Conservation (phyloP, 495 filamentous ascomycete genomes). For the Lophiotrema nucula region DNA sequence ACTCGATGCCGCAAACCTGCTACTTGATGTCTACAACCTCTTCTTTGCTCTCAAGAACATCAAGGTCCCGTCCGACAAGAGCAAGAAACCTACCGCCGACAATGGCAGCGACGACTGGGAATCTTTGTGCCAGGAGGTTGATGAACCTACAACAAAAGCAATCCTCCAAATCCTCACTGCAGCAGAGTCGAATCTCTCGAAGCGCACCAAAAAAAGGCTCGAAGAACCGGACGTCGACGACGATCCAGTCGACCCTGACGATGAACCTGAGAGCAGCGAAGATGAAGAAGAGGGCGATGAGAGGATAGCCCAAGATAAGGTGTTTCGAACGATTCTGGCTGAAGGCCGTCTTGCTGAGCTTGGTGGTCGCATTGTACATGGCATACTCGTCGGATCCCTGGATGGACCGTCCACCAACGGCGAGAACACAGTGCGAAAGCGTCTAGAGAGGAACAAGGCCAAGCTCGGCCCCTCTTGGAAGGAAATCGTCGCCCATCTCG, state of each 20-base stretch:
- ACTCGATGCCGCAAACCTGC: constrained; percentile 66
- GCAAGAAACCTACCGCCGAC: constrained; percentile 41
- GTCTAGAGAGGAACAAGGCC: constrained; percentile 55
- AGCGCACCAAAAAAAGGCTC: constrained; percentile 62
- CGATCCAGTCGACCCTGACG: constrained; percentile 50
- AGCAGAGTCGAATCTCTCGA: constrained; percentile 73
- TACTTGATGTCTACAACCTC: constrained; percentile 78
- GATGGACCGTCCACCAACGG: constrained; percentile 53
- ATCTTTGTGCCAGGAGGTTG: constrained; percentile 64
- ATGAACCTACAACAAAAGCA: constrained; percentile 54
- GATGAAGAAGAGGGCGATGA: constrained; percentile 60
- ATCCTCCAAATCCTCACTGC: constrained; percentile 71
- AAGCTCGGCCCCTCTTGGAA: constrained; percentile 71
- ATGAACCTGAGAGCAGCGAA: constrained; percentile 53
- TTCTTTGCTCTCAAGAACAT: constrained; percentile 67
- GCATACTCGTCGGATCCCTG: constrained; percentile 68
- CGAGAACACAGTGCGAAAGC: constrained; percentile 57
- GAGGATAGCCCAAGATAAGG: constrained; percentile 14
- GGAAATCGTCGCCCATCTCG: constrained; percentile 72
- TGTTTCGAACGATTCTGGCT: constrained; percentile 59
- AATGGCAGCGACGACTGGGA: constrained; percentile 54
- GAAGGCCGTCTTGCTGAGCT: constrained; percentile 84
- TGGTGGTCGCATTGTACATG: constrained; percentile 76
- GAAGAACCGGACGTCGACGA: constrained; percentile 56
- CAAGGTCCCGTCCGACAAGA: constrained; percentile 29